phyloP scores from a whole-genome alignment of 768 basidiomycete genomes.

The Agrocybe chaxingu region DNA sequence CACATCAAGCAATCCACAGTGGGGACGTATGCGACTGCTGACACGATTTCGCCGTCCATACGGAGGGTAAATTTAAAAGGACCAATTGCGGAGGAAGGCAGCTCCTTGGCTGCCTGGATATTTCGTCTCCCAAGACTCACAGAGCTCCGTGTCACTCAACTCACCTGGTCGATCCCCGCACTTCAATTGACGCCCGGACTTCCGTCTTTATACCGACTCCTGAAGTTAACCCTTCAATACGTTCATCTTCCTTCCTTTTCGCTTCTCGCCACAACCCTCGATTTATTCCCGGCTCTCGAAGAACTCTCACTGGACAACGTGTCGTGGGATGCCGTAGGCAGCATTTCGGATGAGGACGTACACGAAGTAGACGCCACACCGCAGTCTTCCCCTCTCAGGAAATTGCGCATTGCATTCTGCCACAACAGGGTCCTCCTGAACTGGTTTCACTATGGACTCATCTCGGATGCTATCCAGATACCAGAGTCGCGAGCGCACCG shows the following conservation, averaged over 20 bases:
- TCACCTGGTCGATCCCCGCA: conserved; percentile 1
- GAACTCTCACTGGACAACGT: conserved; percentile 44
- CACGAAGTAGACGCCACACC: not conserved
- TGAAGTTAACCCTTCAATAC: conserved; percentile 39
- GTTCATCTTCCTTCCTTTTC: conserved; percentile 32
- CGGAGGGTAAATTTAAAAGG: conserved; percentile 27
- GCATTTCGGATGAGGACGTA: conserved; percentile 24
- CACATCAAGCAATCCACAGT: conserved; percentile 20
- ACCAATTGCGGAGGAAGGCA: not conserved
- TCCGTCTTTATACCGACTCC: conserved; percentile 43
- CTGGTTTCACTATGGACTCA: conserved; percentile 25
- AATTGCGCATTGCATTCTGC: conserved; percentile 30
- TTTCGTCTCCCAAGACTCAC: conserved; percentile 6
- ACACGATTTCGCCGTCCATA: conserved; percentile 25
- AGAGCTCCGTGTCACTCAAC: conserved; percentile 5
- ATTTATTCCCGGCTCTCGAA: conserved; percentile 49
- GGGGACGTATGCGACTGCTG: conserved; percentile 15
- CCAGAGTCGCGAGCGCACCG: conserved; percentile 1
- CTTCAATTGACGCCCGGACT: not conserved
- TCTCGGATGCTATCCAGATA: conserved; percentile 13
- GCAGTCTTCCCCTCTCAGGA: conserved; percentile 25
- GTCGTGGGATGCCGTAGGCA: conserved; percentile 41
- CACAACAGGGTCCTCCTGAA: conserved; percentile 21
- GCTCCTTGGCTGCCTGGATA: not conserved
- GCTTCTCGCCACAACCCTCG: conserved; percentile 47